These are phyloP conservation scores for Macrolepiota fuliginosa DNA, from an alignment of 768 basidiomycete species.

Conservation along the genomic window DNA sequence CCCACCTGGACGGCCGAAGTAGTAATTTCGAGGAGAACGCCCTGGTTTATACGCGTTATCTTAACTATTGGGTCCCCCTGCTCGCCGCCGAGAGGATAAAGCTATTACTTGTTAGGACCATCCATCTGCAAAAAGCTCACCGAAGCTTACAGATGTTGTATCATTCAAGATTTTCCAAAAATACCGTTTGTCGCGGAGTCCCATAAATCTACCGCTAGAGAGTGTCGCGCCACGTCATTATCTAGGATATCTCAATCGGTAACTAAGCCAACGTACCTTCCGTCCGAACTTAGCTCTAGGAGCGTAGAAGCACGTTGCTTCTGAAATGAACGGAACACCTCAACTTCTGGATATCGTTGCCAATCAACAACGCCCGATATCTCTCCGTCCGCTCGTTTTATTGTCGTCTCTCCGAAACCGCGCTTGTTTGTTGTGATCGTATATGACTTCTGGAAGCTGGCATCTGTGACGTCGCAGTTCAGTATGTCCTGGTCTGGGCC, in stretches of 20 bases:
- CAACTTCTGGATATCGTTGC: constrained; percentile 16
- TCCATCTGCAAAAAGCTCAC: not conserved
- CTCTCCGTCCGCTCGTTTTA: constrained; percentile 14
- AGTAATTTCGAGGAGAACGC: constrained; percentile 13
- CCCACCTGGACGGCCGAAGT: constrained; percentile 16
- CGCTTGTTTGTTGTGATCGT: constrained; percentile 17
- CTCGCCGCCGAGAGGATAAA: constrained; percentile 7
- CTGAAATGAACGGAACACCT: constrained; percentile 13
- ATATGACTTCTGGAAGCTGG: constrained; percentile 16
- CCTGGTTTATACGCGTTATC: constrained; percentile 11
- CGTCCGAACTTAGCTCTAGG: constrained; percentile 12
- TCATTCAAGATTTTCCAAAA: constrained; percentile 13
- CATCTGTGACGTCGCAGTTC: constrained; percentile 19
- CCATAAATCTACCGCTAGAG: constrained; percentile 13
- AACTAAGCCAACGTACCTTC: constrained; percentile 7
- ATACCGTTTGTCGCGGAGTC: constrained; percentile 12
- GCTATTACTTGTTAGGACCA: not conserved
- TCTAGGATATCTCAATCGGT: not conserved
- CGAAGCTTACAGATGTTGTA: constrained; percentile 12
- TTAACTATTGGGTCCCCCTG: constrained; percentile 14
- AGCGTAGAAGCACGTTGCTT: constrained; percentile 16
- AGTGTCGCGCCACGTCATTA: not conserved
- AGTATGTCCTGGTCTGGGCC: constrained; percentile 18
- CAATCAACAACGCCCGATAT: constrained; percentile 19
- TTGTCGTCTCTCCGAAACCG: constrained; percentile 14